Evolutionary conservation across 2,329 filamentous ascomycete species (phyloP).

Genomic region (Pseudogymnoascus sp.): DNA sequence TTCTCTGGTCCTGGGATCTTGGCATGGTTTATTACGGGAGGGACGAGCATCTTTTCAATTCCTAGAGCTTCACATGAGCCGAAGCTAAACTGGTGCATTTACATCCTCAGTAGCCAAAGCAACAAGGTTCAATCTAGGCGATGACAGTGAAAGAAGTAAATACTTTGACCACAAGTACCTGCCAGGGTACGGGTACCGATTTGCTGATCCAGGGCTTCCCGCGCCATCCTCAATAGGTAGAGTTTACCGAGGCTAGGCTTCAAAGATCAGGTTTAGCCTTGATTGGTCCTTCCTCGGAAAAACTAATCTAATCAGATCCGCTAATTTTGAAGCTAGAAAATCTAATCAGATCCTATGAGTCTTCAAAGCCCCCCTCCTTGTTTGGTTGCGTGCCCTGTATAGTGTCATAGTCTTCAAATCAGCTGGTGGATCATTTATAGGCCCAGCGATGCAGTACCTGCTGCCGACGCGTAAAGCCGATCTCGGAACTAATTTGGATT

Average conservation of each 20-base stretch:
- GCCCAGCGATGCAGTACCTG: neutral
- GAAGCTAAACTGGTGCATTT: constrained; percentile 2
- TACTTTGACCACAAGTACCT: neutral
- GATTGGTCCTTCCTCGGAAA: neutral
- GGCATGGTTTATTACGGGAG: neutral
- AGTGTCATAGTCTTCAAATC: neutral
- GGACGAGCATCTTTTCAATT: constrained; percentile 9
- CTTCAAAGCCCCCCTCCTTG: neutral
- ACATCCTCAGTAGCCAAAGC: constrained; percentile 5
- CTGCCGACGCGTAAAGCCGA: neutral
- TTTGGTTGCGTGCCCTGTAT: neutral
- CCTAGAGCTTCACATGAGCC: neutral
- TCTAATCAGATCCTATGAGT: constrained; percentile 4
- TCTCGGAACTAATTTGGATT: neutral
- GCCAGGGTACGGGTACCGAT: neutral
- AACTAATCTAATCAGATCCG: constrained; percentile 4
- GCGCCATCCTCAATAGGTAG: constrained; percentile 2
- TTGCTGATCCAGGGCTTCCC: neutral
- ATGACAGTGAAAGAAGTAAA: neutral
- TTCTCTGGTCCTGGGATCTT: constrained; percentile 10
- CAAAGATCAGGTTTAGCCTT: neutral
- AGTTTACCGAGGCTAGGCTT: neutral
- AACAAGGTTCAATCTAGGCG: constrained; percentile 5
- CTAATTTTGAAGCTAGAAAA: neutral
- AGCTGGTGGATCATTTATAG: neutral